These are phyloP conservation scores for Metschnikowia dekortorum DNA, from an alignment of 805 yeast genomes.

Conservation along the genomic window DNA sequence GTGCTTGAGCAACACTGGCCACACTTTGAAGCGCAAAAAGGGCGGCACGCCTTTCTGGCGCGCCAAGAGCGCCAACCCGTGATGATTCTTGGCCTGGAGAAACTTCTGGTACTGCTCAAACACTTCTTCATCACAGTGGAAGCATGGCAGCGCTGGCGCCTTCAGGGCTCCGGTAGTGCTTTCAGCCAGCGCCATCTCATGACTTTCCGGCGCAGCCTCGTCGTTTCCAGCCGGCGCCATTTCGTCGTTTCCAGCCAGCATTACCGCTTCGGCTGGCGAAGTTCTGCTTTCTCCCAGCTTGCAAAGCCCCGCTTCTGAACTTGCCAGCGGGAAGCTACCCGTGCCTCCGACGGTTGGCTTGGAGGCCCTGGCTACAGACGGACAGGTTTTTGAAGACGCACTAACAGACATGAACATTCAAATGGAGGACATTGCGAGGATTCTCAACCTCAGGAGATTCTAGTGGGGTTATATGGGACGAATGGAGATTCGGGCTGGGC, in stretches of 20 bases:
- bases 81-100: slow-evolving; percentile 57
- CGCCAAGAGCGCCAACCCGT: slow-evolving; percentile 74
- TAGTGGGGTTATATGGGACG: not conserved
- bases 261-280: too few species aligned
- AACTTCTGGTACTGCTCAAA: slow-evolving; percentile 53
- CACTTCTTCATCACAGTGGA: slow-evolving; percentile 41
- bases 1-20: slow-evolving; percentile 78
- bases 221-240: too few species aligned
- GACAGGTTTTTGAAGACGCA: not conserved
- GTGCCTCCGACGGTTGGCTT: not conserved
- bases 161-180: slow-evolving; percentile 1
- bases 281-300: too few species aligned
- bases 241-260: too few species aligned
- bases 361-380: not conserved
- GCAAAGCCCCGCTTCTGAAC: too few species aligned
- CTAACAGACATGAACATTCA: not conserved
- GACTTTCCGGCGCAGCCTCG: too few species aligned
- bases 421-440: not conserved
- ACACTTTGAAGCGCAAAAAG: slow-evolving; percentile 64
- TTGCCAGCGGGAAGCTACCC: not conserved
- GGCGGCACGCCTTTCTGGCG: slow-evolving; percentile 87
- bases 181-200: not conserved
- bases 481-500: not conserved
- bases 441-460: not conserved
- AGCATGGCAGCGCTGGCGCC: slow-evolving; percentile 12